A percentile compares a stretch with the other conserved stretches of the same genome.
Evolutionary conservation across 2,329 filamentous ascomycete species (phyloP).

Genomic region (Coleophoma crateriformis): DNA sequence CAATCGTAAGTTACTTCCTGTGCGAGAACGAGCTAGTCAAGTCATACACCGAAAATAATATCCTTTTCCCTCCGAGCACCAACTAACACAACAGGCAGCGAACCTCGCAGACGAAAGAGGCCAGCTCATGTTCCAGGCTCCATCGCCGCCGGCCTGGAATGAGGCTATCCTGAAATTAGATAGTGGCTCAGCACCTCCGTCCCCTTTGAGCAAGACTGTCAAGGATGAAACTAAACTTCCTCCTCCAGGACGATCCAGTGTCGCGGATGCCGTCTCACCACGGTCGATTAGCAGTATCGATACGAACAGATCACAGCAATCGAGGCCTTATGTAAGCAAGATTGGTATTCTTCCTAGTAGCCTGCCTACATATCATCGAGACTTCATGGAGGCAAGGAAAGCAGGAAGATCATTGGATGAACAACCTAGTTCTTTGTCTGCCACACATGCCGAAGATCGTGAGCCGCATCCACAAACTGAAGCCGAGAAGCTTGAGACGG

Average conservation of each 20-base stretch:
- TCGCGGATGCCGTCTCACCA: conserved; percentile 23
- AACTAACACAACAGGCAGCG: conserved; percentile 11
- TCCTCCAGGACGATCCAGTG: conserved; percentile 13
- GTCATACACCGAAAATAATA: no score
- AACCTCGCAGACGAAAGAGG: conserved; percentile 25
- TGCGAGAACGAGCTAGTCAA: no score
- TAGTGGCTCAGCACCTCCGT: conserved; percentile 12
- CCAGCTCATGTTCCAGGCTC: conserved; percentile 42
- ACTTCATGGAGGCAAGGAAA: conserved; percentile 74
- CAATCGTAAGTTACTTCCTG: conserved; percentile 62
- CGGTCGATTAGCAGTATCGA: conserved; percentile 22
- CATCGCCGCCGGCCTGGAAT: conserved; percentile 48
- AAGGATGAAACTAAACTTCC: not conserved
- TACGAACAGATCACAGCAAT: conserved; percentile 20
- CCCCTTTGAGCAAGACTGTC: conserved; percentile 9
- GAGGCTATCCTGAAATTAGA: conserved; percentile 21
- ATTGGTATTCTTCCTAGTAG: conserved; percentile 90
- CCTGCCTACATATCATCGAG: conserved; percentile 82
- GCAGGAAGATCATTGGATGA: conserved; percentile 40
- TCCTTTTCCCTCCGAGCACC: no score
- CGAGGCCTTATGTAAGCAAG: conserved; percentile 55
- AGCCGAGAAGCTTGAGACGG: conserved; percentile 77
- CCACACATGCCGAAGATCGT: conserved; percentile 33
- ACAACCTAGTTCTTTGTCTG: conserved; percentile 17
- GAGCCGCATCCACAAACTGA: conserved; percentile 41